phyloP scores from a whole-genome alignment of 345 rosid species.

The Eucalyptus polyanthemos region DNA sequence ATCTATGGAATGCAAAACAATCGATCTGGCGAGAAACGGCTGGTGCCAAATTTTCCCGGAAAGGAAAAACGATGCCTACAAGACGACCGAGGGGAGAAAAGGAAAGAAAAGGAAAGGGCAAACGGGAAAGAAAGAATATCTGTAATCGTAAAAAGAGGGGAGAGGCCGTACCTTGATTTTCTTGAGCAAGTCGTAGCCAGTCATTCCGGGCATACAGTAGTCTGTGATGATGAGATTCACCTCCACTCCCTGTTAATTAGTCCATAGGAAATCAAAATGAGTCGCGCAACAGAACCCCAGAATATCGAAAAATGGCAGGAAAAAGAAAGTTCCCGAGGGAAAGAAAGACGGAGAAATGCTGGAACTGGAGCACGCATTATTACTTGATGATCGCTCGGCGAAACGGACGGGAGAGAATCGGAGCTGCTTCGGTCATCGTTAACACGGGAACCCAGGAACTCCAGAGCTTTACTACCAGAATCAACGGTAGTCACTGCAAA shows the following conservation, averaged over 20 bases:
- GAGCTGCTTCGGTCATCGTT: constrained; percentile 11
- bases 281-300: not conserved
- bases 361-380: not conserved
- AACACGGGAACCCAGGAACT: constrained; percentile 48
- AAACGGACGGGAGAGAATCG: constrained; percentile 6
- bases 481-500: constrained; percentile 64
- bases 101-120: not conserved
- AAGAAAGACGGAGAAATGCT: not conserved
- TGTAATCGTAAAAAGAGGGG: not conserved
- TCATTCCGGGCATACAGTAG: constrained; percentile 86
- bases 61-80: not conserved
- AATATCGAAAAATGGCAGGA: not conserved
- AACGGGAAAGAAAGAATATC: not conserved
- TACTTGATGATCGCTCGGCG: constrained; percentile 30
- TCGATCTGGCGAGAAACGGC: not conserved
- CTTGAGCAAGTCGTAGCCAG: constrained; percentile 76
- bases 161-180: constrained; percentile 41
- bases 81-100: not conserved
- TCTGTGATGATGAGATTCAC: constrained; percentile 65
- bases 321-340: not conserved
- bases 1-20: not conserved
- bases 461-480: constrained; percentile 60
- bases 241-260: constrained; percentile 24
- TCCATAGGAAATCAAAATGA: not conserved
- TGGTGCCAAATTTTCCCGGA: not conserved